Evolutionary conservation across 305 asterid species (phyloP).

Genomic region (Andrographis paniculata): DNA sequence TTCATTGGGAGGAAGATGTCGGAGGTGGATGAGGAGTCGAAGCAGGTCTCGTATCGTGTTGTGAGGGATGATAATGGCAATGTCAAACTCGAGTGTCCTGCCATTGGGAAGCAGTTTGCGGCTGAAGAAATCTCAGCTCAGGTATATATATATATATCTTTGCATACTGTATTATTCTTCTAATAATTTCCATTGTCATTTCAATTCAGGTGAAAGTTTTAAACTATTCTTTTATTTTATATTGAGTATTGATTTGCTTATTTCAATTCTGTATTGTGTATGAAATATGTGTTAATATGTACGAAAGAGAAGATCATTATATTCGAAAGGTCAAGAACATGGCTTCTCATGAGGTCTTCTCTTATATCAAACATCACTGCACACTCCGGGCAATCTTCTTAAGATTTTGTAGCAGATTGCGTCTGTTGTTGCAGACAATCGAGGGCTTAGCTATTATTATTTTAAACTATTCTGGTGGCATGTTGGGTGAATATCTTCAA

Average conservation of each 20-base stretch:
- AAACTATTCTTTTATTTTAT: too few species aligned
- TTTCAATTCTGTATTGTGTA: too few species aligned
- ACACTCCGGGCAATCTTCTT: slow-evolving; percentile 28
- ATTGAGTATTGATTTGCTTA: too few species aligned
- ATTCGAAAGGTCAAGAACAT: slow-evolving; percentile 15
- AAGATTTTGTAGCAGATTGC: slow-evolving; percentile 15
- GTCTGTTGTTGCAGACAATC: slow-evolving; percentile 23
- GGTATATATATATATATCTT: slow-evolving; percentile 26
- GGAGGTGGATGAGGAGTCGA: slow-evolving; percentile 90
- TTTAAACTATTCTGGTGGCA: too few species aligned
- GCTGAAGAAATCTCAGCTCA: slow-evolving; percentile 98
- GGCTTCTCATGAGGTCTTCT: slow-evolving; percentile 20
- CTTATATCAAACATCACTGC: slow-evolving; percentile 20
- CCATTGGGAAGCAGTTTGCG: slow-evolving; percentile 82
- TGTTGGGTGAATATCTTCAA: too few species aligned
- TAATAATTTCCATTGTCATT: not conserved
- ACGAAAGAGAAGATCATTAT: slow-evolving; percentile 20
- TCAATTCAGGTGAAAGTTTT: not conserved
- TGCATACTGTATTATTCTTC: slow-evolving; percentile 1
- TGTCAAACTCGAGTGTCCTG: slow-evolving; percentile 93
- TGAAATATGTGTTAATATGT: not conserved
- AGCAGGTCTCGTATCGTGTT: slow-evolving; percentile 82
- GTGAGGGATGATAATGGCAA: slow-evolving; percentile 91
- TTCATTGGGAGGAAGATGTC: slow-evolving; percentile 91
- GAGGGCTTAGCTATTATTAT: too few species aligned